Percentiles rank a stretch among this genome's conserved stretches.
phyloP scores from a whole-genome alignment of 1,284 basidiomycete species.

The Austropuccinia psidii region DNA sequence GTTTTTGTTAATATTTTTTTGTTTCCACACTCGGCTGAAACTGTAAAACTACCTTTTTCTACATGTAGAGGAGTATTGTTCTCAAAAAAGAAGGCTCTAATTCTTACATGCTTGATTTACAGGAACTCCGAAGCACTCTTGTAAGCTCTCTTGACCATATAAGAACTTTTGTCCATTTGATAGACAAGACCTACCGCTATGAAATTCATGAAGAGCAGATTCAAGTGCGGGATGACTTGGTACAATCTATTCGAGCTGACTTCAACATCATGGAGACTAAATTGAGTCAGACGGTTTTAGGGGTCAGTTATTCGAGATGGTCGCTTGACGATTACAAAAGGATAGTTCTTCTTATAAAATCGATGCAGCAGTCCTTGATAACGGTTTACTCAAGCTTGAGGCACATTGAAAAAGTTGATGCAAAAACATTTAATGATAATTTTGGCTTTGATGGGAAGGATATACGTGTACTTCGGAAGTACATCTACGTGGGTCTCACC shows the following conservation, averaged over 20 bases:
- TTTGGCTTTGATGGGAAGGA: slow-evolving; percentile 44
- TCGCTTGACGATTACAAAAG: slow-evolving; percentile 45
- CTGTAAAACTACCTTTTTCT: neutral
- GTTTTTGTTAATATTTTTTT: slow-evolving; percentile 47
- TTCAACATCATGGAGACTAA: slow-evolving; percentile 46
- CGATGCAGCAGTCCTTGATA: slow-evolving; percentile 47
- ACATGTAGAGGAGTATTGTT: neutral
- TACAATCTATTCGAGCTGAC: slow-evolving; percentile 47
- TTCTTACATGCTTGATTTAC: neutral
- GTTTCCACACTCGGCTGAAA: slow-evolving; percentile 47
- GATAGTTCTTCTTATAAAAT: slow-evolving; percentile 43
- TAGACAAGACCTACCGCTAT: slow-evolving; percentile 47
- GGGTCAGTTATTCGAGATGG: slow-evolving; percentile 47
- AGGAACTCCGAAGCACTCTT: slow-evolving; percentile 47
- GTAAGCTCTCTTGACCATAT: slow-evolving; percentile 47
- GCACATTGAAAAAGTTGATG: slow-evolving; percentile 42
- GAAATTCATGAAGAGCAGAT: slow-evolving; percentile 47
- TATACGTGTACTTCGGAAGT: slow-evolving; percentile 44
- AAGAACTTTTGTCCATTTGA: slow-evolving; percentile 44
- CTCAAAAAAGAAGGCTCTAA: neutral
- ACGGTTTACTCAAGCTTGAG: slow-evolving; percentile 45
- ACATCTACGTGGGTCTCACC: slow-evolving; percentile 42
- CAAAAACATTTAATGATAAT: slow-evolving; percentile 42
- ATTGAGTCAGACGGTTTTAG: slow-evolving; percentile 44
- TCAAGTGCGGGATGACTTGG: slow-evolving; percentile 44